Conservation (phyloP, 2,329 filamentous ascomycete species). For the Mollisiaceae sp. region DNA sequence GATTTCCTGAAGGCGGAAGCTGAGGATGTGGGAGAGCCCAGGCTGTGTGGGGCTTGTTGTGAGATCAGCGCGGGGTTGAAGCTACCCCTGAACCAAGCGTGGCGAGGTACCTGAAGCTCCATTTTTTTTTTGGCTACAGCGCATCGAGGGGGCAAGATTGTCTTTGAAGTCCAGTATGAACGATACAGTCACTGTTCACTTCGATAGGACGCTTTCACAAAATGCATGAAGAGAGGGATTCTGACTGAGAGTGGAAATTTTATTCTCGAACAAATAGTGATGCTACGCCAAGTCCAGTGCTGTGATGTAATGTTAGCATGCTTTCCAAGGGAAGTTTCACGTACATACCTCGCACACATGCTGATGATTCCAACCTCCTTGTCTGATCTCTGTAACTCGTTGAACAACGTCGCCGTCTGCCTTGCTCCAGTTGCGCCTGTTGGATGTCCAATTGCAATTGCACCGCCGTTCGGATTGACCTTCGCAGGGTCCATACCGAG, state of each 20-base stretch:
- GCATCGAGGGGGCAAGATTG: background rate
- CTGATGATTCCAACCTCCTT: slow-evolving; percentile 55
- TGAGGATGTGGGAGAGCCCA: background rate
- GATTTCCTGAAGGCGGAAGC: background rate
- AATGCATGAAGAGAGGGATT: background rate
- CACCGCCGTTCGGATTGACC: slow-evolving; percentile 59
- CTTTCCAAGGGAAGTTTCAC: background rate
- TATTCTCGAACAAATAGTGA: slow-evolving; percentile 35
- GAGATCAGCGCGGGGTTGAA: slow-evolving; percentile 5
- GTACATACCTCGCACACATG: slow-evolving; percentile 48
- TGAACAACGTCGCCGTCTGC: slow-evolving; percentile 54
- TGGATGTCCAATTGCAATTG: slow-evolving; percentile 59
- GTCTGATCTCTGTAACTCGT: slow-evolving; percentile 53
- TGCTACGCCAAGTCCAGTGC: slow-evolving; percentile 35
- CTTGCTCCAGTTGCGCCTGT: slow-evolving; percentile 56
- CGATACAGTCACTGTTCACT: no score
- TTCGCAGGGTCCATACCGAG: slow-evolving; percentile 52
- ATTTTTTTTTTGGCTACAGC: background rate
- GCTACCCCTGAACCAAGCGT: slow-evolving; percentile 10
- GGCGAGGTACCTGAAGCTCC: slow-evolving; percentile 15
- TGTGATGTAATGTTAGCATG: slow-evolving; percentile 14
- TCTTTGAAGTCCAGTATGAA: background rate
- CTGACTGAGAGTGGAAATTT: background rate
- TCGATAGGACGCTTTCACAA: background rate
- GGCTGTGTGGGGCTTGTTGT: slow-evolving; percentile 22